Evolutionary conservation across 2,329 filamentous ascomycete genomes (phyloP).

Genomic region (Aspergillus thermomutatus): DNA sequence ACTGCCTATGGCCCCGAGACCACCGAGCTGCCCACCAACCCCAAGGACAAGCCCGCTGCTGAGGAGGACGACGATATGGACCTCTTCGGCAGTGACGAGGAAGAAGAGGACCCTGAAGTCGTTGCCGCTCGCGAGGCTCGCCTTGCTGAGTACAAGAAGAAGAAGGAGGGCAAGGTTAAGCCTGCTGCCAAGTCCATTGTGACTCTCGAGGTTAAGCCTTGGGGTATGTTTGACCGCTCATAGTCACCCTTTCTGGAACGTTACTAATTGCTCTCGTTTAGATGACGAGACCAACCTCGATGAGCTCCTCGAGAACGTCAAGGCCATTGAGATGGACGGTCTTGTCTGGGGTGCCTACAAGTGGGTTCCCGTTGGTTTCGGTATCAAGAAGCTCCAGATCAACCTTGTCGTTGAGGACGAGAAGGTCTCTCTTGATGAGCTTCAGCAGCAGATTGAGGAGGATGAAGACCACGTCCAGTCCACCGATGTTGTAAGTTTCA

Average conservation of each 20-base stretch:
- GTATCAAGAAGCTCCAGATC: conserved; percentile 99
- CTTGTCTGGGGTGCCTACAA: conserved; percentile 94
- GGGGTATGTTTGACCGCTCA: conserved; percentile 66
- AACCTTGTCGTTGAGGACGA: conserved; percentile 97
- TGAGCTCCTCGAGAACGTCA: conserved; percentile 75
- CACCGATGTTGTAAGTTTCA: conserved; percentile 66
- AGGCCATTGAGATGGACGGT: conserved; percentile 83
- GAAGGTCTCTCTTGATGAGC: conserved; percentile 82
- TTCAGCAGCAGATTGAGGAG: conserved; percentile 80
- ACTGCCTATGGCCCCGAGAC: conserved; percentile 88
- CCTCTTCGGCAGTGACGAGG: conserved; percentile 88
- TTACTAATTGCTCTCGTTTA: conserved; percentile 28
- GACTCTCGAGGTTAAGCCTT: conserved; percentile 95
- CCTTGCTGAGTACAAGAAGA: conserved; percentile 89
- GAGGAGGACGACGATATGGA: conserved; percentile 85
- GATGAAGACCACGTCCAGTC: conserved; percentile 97
- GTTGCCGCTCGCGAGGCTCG: conserved; percentile 81
- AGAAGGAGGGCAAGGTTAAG: conserved; percentile 95
- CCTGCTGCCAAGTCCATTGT: conserved; percentile 91
- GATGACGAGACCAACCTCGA: conserved; percentile 94
- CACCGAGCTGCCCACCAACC: conserved; percentile 74
- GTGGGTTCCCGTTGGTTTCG: conserved; percentile 87
- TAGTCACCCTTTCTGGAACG: not conserved
- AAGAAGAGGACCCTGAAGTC: conserved; percentile 90
- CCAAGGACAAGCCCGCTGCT: conserved; percentile 74